Conservation (phyloP, 805 yeast genomes). For the Hanseniaspora meyeri region DNA sequence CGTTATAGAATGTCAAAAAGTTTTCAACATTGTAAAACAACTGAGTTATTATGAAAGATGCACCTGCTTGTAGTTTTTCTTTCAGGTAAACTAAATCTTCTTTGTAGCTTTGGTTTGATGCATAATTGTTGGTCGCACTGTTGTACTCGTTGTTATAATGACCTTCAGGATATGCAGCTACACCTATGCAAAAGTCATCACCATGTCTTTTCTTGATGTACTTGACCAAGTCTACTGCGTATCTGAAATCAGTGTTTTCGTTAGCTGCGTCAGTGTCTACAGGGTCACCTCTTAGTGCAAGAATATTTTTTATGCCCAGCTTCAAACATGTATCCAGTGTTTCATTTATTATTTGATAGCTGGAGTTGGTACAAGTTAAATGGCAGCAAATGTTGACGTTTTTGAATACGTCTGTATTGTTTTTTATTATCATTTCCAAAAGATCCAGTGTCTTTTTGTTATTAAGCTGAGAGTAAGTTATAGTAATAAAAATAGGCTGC, state of each 20-base stretch:
- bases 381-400: constrained; percentile 88
- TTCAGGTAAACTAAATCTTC: constrained; percentile 68
- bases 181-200: constrained; percentile 83
- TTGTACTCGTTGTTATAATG: constrained; percentile 49
- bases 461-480: constrained; percentile 99
- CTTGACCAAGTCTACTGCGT: constrained; percentile 76
- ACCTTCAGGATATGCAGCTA: constrained; percentile 97
- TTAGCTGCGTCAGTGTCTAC: constrained; percentile 51
- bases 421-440: constrained; percentile 38
- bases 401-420: constrained; percentile 50
- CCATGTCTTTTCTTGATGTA: constrained; percentile 64
- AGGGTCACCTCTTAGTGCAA: constrained; percentile 94
- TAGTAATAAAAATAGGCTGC: constrained; percentile 80
- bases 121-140: neutral
- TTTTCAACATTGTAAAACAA: constrained; percentile 77
- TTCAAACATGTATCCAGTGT: constrained; percentile 61
- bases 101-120: constrained; percentile 43
- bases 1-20: constrained; percentile 51
- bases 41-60: constrained; percentile 86
- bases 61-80: constrained; percentile 87
- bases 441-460: constrained; percentile 74
- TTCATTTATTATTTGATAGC: constrained; percentile 58
- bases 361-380: constrained; percentile 90
- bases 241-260: constrained; percentile 35
- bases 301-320: constrained; percentile 73